These are phyloP conservation scores for Lonicera japonica DNA, from an alignment of 129 eudicot species.

Conservation along the genomic window DNA sequence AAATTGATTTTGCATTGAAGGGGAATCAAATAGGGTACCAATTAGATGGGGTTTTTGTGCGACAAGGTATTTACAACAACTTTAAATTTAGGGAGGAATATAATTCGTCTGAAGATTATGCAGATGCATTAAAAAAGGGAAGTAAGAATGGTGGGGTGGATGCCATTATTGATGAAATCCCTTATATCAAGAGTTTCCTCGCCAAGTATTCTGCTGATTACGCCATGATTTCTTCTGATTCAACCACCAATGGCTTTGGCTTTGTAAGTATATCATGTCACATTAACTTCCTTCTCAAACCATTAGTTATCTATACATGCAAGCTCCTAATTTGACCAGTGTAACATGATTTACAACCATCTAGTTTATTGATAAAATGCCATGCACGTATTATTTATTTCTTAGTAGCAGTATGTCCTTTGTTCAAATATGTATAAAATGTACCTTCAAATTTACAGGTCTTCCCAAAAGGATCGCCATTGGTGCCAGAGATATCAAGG, in stretches of 20 bases:
- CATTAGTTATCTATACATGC: no score
- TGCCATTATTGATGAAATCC: constrained; percentile 43
- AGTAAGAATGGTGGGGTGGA: constrained; percentile 28
- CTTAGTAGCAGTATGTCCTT: not conserved
- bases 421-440: no score
- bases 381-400: no score
- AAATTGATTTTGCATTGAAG: constrained; percentile 24
- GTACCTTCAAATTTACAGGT: no score
- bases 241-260: constrained; percentile 29
- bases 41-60: not conserved
- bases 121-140: constrained; percentile 34
- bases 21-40: constrained; percentile 20
- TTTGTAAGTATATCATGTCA: constrained; percentile 39
- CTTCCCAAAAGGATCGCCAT: constrained; percentile 36
- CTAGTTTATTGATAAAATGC: no score
- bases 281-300: not conserved
- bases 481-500: constrained; percentile 31
- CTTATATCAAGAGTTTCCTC: constrained; percentile 32
- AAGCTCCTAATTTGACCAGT: no score
- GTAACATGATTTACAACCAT: no score
- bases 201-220: constrained; percentile 12
- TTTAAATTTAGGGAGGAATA: constrained; percentile 1
- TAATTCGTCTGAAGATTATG: constrained; percentile 21
- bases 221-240: constrained; percentile 15
- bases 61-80: constrained; percentile 6